A percentile compares a stretch with the other conserved stretches of the same genome.
These are phyloP conservation scores for Aspergillus caelatus DNA, from an alignment of 2,329 filamentous ascomycete genomes.

Conservation along the genomic window DNA sequence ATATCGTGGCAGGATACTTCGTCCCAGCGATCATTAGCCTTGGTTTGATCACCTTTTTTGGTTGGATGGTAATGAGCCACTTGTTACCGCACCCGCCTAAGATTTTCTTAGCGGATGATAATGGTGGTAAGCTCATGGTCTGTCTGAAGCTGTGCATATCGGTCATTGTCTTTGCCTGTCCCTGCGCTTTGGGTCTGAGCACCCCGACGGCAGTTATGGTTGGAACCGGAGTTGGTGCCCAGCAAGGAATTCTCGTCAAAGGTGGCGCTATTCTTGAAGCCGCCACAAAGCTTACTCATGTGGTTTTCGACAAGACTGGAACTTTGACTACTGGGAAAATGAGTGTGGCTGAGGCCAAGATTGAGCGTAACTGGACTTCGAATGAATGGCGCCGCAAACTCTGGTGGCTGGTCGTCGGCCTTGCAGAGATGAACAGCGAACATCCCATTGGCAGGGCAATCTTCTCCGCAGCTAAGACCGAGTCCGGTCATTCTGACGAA, in stretches of 20 bases:
- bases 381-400: constrained; percentile 70
- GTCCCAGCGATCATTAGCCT: constrained; percentile 86
- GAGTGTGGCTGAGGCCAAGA: constrained; percentile 75
- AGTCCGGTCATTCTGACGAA: constrained; percentile 73
- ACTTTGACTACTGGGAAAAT: constrained; percentile 95
- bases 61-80: constrained; percentile 95
- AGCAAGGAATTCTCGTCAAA: constrained; percentile 97
- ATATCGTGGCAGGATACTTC: constrained; percentile 90
- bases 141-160: constrained; percentile 97
- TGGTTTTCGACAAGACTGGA: constrained; percentile 94
- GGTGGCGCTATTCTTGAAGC: constrained; percentile 90
- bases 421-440: constrained; percentile 95
- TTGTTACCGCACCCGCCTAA: constrained; percentile 79
- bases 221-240: constrained; percentile 92
- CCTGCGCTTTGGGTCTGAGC: constrained; percentile 91
- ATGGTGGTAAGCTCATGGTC: constrained; percentile 92
- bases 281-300: constrained; percentile 83
- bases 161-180: constrained; percentile 97
- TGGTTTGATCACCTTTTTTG: constrained; percentile 80
- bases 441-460: constrained; percentile 95
- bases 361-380: constrained; percentile 70
- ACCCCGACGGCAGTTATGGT: constrained; percentile 99
- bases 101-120: constrained; percentile 78
- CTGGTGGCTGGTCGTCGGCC: constrained; percentile 95
- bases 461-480: constrained; percentile 70